Evolutionary conservation across 1,139 yeast genomes (phyloP), one percentile per base, ranked within the genome.

Genomic region (Lodderomyces orthopsilosis): DNA sequence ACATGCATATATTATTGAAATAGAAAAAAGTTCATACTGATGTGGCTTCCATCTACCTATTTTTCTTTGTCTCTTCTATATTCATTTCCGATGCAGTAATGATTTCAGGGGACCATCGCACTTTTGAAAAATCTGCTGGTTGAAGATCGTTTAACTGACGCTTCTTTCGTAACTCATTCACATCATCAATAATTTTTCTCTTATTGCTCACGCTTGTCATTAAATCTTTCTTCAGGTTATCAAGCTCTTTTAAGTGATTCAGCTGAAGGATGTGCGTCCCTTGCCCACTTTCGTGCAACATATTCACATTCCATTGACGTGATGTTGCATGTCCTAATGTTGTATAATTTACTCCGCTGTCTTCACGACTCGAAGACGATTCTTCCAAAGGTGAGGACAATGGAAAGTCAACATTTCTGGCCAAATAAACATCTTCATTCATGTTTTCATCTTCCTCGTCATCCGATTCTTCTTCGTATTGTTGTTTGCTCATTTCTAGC

Each of bases 101-200:
- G n/a, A n/a, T n/a, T n/a, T n/a, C n/a, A n/a, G n/a, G n/a, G n/a
- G n/a, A n/a, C n/a, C n/a, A n/a, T n/a, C n/a, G n/a, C n/a, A n/a
- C n/a, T n/a, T n/a, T n/a, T 21, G 23, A 21, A 21, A 21, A 8
- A 5, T 21, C 8, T 21, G 63, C 69, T 1, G 75, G 73, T 44
- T 58, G 54, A 47, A 59, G 66, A 21, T 65, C 74, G 6, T 49
- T 58, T 9, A 55, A 41, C 52, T 71, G 77, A 44, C 70, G 56
- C 46, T 58, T 61, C 45, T 65, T 66, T 7, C 77, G 54, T 14
- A 24, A 14, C 13, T 43, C 49, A 30, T 64, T 56, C n/a, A 65
- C 44, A 1, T 65, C 71, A 22, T 69, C 70, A 27, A 61, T 52
- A 40, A 51, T 46, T 44, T 51, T 54, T 35, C 77, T 51, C 46